Base-by-base conservation (phyloP, 139 green algal species). In the Haematococcus sp. region DNA sequence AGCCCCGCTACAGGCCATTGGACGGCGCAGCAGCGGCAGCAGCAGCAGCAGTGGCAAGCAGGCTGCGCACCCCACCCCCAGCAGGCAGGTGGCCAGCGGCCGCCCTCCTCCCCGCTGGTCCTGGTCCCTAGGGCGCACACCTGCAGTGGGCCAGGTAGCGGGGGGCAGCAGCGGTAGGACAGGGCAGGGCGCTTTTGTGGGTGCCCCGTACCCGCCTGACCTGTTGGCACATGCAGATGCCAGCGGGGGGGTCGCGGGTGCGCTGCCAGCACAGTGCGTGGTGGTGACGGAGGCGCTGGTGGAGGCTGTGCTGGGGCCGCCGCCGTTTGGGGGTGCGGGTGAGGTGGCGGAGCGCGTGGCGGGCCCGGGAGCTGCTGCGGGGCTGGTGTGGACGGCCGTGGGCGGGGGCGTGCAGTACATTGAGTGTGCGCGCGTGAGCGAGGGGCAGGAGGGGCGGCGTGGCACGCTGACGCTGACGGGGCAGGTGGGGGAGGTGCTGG, bases 401-500 rank as follows among this genome's bases (percentile, higher is more conserved):
- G 91, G 91, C 2, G 89, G 89, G 27, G 68, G 78, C 1, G 82
- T 95, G 34, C 86, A 92, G 83, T 93, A 89, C 77, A 83, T 95
- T 15, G 90, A 95, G 82, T 88, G 82, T 35, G 83, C 71, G 40
- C 56, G 63, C 19, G 83, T 89, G 17, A 61, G 81, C 43, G 15
- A 55, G 28, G 78, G 76, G 1, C n/a, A 70, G 31, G 20, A 55
- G 13, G 75, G 60, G 28, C 58, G 63, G 73, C 75, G 35, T 4
- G 88, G 86, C 43, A 75, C 32, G 25, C 81, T 96, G 56, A 89
- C 81, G 32, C 82, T 96, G 13, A 94, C 91, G 0, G 91, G 91
- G 4, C 91, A 96, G 51, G 80, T 91, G 34, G 90, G 88, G 0
- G 87, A 94, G 11, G 91, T 96, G 27, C 83, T 96, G 28, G 86